Evolutionary conservation across 345 rosid genomes (phyloP).

Genomic region (Trapa incisa): DNA sequence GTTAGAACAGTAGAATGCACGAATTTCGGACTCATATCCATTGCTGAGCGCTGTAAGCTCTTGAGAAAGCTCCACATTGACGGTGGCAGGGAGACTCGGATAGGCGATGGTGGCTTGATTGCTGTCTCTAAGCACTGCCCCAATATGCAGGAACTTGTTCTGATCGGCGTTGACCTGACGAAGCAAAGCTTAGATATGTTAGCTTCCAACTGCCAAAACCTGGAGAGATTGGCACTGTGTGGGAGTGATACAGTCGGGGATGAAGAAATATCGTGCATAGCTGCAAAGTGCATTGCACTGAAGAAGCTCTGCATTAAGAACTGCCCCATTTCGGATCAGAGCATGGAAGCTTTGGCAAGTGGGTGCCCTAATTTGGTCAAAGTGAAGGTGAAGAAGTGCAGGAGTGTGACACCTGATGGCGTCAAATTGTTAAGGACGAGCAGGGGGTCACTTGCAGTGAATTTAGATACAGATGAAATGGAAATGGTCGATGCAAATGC

Average conservation of each 20-base stretch:
- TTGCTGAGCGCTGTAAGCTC: slow-evolving; percentile 48
- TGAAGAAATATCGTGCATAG: slow-evolving; percentile 48
- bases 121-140: slow-evolving; percentile 46
- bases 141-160: slow-evolving; percentile 60
- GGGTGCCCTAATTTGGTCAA: slow-evolving; percentile 78
- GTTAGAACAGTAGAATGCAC: slow-evolving; percentile 65
- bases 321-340: slow-evolving; percentile 48
- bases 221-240: slow-evolving; percentile 64
- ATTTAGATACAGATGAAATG: slow-evolving; percentile 43
- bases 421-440: slow-evolving; percentile 10
- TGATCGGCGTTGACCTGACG: slow-evolving; percentile 65
- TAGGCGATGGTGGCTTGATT: slow-evolving; percentile 55
- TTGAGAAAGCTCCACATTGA: slow-evolving; percentile 70
- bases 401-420: slow-evolving; percentile 40
- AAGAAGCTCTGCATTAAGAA: slow-evolving; percentile 71
- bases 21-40: slow-evolving; percentile 33
- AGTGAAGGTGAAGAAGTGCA: slow-evolving; percentile 74
- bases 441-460: slow-evolving; percentile 40
- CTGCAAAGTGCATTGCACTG: slow-evolving; percentile 49
- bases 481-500: slow-evolving; percentile 37
- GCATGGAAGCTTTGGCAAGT: slow-evolving; percentile 52
- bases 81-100: slow-evolving; percentile 59
- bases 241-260: slow-evolving; percentile 71
- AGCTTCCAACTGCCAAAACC: slow-evolving; percentile 47
- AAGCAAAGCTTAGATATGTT: slow-evolving; percentile 39